These are phyloP conservation scores for Beauveria scarabaeidicola DNA, from an alignment of 2,329 filamentous ascomycete species.

Conservation along the genomic window DNA sequence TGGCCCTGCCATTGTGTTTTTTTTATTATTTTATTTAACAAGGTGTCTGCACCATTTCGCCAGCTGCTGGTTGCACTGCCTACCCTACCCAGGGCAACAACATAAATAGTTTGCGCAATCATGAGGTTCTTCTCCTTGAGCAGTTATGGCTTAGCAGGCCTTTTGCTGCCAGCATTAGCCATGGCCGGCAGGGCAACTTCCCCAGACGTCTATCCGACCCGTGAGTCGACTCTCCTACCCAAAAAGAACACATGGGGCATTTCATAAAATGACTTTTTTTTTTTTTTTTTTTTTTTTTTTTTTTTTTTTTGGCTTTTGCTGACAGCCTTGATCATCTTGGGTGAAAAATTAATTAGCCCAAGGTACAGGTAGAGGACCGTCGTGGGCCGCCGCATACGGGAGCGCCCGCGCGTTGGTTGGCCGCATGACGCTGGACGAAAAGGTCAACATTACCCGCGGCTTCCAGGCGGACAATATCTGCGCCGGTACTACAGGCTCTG, in stretches of 20 bases:
- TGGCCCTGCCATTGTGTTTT: neutral
- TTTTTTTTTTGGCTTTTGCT: too few relatives aligned
- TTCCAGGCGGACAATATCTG: constrained; percentile 46
- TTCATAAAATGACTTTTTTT: neutral
- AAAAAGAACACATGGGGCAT: neutral
- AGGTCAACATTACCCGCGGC: constrained; percentile 43
- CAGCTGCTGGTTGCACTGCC: neutral
- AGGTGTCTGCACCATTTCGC: neutral
- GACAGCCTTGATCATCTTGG: too few relatives aligned
- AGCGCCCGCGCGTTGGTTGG: constrained; percentile 49
- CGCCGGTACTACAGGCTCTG: constrained; percentile 37
- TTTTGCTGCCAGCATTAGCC: constrained; percentile 8
- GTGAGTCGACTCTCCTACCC: constrained; percentile 12
- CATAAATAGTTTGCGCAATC: neutral
- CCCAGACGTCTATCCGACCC: constrained; percentile 20
- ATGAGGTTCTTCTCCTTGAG: neutral
- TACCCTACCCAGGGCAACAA: neutral
- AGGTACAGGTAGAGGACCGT: constrained; percentile 30
- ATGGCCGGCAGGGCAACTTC: constrained; percentile 13
- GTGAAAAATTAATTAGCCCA: constrained; percentile 20
- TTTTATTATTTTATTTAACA: neutral
- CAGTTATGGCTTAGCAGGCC: neutral
- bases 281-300: neutral
- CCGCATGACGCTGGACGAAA: constrained; percentile 59
- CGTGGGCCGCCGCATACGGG: constrained; percentile 50